Conservation (phyloP, 495 filamentous ascomycete species). For the Cenococcum geophilum region DNA sequence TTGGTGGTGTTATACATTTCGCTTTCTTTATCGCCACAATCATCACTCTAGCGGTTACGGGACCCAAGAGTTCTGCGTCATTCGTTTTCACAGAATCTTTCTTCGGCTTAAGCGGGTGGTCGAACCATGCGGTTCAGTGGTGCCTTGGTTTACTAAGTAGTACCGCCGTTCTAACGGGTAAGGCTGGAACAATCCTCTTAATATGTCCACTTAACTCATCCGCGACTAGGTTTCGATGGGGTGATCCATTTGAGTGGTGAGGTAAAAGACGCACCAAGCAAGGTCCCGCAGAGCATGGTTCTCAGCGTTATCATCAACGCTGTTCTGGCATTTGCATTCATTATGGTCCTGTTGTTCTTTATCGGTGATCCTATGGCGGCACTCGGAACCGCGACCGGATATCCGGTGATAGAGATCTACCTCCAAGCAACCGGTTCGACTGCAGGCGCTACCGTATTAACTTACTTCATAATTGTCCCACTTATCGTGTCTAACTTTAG, state of each 20-base stretch:
- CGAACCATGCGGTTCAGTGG: constrained; percentile 22
- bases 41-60: constrained; percentile 20
- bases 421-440: constrained; percentile 17
- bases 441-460: constrained; percentile 20
- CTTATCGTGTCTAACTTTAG: constrained; percentile 42
- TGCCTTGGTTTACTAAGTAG: constrained; percentile 22
- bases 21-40: constrained; percentile 29
- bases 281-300: constrained; percentile 29
- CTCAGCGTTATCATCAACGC: constrained; percentile 24
- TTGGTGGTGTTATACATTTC: constrained; percentile 26
- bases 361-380: constrained; percentile 17
- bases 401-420: constrained; percentile 31
- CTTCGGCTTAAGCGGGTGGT: constrained; percentile 24
- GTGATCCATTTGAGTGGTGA: constrained; percentile 32
- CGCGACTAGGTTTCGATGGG: constrained; percentile 25
- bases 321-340: constrained; percentile 25
- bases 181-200: neutral
- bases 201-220: neutral
- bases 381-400: constrained; percentile 13
- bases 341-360: constrained; percentile 26
- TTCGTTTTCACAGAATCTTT: constrained; percentile 25
- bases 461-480: constrained; percentile 34
- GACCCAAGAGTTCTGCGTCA: constrained; percentile 14
- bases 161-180: constrained; percentile 22
- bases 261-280: constrained; percentile 20